Evolutionary conservation across 78 protist genomes (phyloP).

Genomic region (Salpingoeca rosetta): DNA sequence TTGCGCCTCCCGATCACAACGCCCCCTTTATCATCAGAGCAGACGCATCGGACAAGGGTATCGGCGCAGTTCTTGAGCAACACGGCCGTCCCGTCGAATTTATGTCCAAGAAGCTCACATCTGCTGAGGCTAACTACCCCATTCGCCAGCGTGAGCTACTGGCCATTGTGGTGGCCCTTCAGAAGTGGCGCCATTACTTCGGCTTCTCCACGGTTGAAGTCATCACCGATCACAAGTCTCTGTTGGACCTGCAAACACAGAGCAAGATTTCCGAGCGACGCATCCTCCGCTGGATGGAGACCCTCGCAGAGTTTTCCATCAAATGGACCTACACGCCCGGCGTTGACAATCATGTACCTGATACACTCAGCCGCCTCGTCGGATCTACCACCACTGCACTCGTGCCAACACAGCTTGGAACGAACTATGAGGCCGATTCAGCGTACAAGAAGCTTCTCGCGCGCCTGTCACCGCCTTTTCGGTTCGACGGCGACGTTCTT

Average conservation of each 20-base stretch:
- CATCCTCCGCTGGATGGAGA: not conserved
- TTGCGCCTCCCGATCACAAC: too few relatives aligned
- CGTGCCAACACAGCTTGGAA: too few relatives aligned
- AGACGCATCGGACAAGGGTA: constrained; percentile 28
- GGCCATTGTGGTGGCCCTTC: constrained; percentile 11
- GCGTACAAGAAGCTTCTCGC: too few relatives aligned
- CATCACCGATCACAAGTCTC: constrained; percentile 30
- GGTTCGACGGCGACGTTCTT: too few relatives aligned
- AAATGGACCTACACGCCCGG: not conserved
- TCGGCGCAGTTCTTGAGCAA: constrained; percentile 34
- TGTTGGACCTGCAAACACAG: not conserved
- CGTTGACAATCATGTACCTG: not conserved
- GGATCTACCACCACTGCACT: too few relatives aligned
- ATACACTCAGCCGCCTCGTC: too few relatives aligned
- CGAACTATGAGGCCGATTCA: too few relatives aligned
- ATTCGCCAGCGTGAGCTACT: constrained; percentile 11
- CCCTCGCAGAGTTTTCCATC: not conserved
- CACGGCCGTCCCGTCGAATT: constrained; percentile 13
- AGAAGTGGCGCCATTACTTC: constrained; percentile 5
- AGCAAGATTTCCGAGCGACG: not conserved
- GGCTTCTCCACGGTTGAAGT: not conserved
- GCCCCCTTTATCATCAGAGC: not conserved
- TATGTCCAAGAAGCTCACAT: not conserved
- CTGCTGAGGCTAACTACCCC: constrained; percentile 15
- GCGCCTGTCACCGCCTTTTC: too few relatives aligned